Conservation (phyloP, 2,329 filamentous ascomycete species). For the Torrubiellomyces zombiae region DNA sequence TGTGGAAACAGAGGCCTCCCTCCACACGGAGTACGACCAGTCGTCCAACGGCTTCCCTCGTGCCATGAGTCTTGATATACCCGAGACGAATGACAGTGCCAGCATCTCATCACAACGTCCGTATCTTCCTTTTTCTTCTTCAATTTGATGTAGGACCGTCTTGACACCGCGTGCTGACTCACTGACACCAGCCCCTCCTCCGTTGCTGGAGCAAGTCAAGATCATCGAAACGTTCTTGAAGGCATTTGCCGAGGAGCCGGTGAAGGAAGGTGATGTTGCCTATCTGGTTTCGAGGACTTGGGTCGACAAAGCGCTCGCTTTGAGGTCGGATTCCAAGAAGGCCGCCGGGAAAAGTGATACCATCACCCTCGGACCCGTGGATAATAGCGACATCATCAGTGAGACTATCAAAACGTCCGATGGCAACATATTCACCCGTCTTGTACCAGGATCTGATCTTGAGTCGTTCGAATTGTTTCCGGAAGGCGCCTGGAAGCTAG, state of each 20-base stretch:
- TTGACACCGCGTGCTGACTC: neutral
- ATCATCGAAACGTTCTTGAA: constrained; percentile 48
- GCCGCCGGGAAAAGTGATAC: constrained; percentile 42
- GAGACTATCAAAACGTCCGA: constrained; percentile 35
- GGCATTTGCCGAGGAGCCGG: constrained; percentile 31
- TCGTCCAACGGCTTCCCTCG: constrained; percentile 13
- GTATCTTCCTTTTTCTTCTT: too few relatives aligned
- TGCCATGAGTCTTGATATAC: constrained; percentile 24
- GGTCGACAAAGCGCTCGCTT: constrained; percentile 56
- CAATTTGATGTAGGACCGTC: too few relatives aligned
- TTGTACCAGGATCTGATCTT: constrained; percentile 51
- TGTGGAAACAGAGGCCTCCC: constrained; percentile 31
- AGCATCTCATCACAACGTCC: too few relatives aligned
- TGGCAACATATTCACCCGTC: constrained; percentile 47
- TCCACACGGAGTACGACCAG: constrained; percentile 12
- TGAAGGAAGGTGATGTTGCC: constrained; percentile 56
- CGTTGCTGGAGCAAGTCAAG: constrained; percentile 46
- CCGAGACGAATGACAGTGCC: constrained; percentile 13
- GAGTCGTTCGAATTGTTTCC: constrained; percentile 67
- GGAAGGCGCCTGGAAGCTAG: constrained; percentile 62
- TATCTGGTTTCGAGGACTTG: constrained; percentile 68
- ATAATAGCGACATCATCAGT: constrained; percentile 70
- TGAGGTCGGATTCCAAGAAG: constrained; percentile 40
- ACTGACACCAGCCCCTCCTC: constrained; percentile 14
- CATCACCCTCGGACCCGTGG: constrained; percentile 56